Percentiles rank a stretch among this genome's conserved stretches.
phyloP scores from a whole-genome alignment of 2,329 filamentous ascomycete species.

The Xylariaceae sp. region DNA sequence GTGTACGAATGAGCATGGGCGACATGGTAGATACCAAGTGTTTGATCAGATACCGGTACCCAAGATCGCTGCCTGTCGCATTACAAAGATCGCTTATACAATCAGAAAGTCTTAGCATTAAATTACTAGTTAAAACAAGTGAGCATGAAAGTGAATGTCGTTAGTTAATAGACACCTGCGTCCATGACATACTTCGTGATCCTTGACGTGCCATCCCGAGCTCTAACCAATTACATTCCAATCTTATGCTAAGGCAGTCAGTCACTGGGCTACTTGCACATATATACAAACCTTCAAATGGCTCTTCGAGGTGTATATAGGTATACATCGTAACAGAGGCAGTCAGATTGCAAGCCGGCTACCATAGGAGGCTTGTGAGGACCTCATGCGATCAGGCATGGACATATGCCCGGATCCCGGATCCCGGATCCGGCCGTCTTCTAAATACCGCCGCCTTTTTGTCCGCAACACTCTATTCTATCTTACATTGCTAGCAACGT shows the following conservation, averaged over 20 bases:
- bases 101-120: no score
- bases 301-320: conserved; percentile 5
- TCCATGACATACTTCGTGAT: no score
- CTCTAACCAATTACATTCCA: no score
- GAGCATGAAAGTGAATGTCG: no score
- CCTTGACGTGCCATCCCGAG: no score
- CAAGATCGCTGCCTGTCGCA: neutral
- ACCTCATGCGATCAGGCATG: neutral
- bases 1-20: no score
- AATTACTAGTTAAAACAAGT: no score
- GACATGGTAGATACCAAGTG: no score
- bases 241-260: no score
- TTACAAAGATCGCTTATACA: neutral
- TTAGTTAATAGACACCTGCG: no score
- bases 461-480: neutral
- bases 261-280: neutral
- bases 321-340: neutral
- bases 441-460: neutral
- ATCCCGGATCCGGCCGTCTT: neutral
- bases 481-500: neutral
- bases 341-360: neutral
- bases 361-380: neutral
- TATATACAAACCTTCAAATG: neutral
- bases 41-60: neutral
- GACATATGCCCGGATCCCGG: neutral